Base-by-base conservation (phyloP, 345 rosid species). In the Corchorus olitorius region DNA sequence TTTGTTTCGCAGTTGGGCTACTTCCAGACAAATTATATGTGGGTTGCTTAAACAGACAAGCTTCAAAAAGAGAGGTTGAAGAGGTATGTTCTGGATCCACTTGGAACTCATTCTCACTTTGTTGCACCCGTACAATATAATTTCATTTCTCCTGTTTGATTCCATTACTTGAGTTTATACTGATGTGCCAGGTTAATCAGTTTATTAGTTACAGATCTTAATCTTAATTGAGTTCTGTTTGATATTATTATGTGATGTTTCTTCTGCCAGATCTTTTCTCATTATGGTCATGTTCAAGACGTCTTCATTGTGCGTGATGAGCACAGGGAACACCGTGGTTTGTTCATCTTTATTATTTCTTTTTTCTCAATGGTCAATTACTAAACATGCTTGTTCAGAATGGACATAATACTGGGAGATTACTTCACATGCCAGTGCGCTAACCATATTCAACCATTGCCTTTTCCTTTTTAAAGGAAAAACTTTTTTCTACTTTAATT, bases 311-410 rank as follows among this genome's bases (percentile, higher is more conserved):
- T 85, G 70, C 84, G 89, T 8, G 97, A 91, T 50, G 91, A 85
- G 76, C 75, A 83, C 87, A 87, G 83, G 88, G 88, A 87, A 78
- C 84, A 85, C 72, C 95, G 95, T 49, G 97, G 97, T 90, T 80
- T 63, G 89, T 81, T 55, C 20, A 43, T 54, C 78, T 67, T 66
- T 79, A 2, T 63, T 71, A 20, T 15, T 63, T 74, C 39, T 10
- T 53, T 19, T 70, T 66, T 72, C 8, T 43, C 55, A 48, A 46
- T 73, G 55, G 49, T 66, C 55, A 54, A 11, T 56, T 33, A 39
- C 10, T 41, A 13, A 16, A 50, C 39, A 49, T 62, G 39, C 43
- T 49, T 55, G 20, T 27, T 45, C 33, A 22, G 13, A 43, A 19
- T 59, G 56, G 13, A 65, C 70, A 61, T 34, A 35, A 27, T 27